Base-by-base conservation (phyloP, 768 basidiomycete genomes). In the Lactifluus subvellereus region DNA sequence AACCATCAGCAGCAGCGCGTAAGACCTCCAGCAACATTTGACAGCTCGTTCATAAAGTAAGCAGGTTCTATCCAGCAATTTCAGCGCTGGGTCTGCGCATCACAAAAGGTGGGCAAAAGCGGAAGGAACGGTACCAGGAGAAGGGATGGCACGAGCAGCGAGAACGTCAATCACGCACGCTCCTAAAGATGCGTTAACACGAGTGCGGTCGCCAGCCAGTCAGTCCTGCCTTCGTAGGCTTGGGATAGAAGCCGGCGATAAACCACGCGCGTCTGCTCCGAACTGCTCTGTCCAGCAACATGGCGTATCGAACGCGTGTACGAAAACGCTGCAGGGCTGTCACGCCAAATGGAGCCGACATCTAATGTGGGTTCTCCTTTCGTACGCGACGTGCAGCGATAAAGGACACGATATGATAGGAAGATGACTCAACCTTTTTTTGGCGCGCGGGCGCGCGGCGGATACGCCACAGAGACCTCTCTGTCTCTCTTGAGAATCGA, bases 201-300 rank as follows among this genome's bases (percentile, higher is more conserved):
- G 55, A 11, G 30, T 35, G 48, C 35, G 61, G 40, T 42, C 30
- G 57, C 45, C 20, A 16, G 18, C 50, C n/a, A 61, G 50, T 22
- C n/a, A 61, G 50, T 22, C 22, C 16, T 11, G 45, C 40, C 35
- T 40, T n/a, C n/a, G 20, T 27, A 5, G 22, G 14, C 42, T 37
- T 48, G 59, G 18, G 59, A 58, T 45, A 52, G 38, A 59, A 45
- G 47, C 38, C 20, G 18, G 37, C 22, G 40, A 60, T 55, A 64
- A 64, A 64, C 51, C 54, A 60, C 50, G 48, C 42, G 45, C 35
- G n/a, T 54, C 42, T 14, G 10, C 59, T 58, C 52, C 22, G 53
- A 55, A 54, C 22, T 13, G 33, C 27, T 27, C 32, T 20, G 22
- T 50, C 47, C 53, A 51, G 47, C 52, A 59, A 59, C 54, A 32